A percentile compares a stretch with the other conserved stretches of the same genome.
phyloP scores from a whole-genome alignment of 164 flowering plant genomes.

The Nymphaea thermarum region DNA sequence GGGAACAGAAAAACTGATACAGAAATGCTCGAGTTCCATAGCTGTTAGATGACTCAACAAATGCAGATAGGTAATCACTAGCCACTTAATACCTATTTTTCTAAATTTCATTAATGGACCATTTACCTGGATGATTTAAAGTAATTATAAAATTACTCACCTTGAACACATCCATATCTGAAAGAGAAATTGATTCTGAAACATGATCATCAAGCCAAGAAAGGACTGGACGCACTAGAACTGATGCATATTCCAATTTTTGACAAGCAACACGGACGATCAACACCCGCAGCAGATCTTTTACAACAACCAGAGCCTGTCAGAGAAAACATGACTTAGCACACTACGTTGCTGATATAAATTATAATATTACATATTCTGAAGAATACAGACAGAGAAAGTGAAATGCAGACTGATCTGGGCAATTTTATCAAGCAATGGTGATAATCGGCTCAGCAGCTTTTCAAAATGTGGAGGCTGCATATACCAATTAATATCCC shows the following conservation, averaged over 20 bases:
- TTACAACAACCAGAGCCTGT: slow-evolving; percentile 77
- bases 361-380: no score
- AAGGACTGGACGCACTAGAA: slow-evolving; percentile 55
- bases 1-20: no score
- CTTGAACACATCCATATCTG: slow-evolving; percentile 72
- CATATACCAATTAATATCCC: slow-evolving; percentile 69
- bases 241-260: slow-evolving; percentile 43
- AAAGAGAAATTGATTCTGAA: slow-evolving; percentile 25
- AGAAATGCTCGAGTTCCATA: no score
- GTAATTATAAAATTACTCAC: slow-evolving; percentile 15
- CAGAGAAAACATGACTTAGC: slow-evolving; percentile 1
- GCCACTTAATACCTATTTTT: no score
- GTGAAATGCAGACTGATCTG: slow-evolving; percentile 72
- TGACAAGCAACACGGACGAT: slow-evolving; percentile 66
- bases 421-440: slow-evolving; percentile 64
- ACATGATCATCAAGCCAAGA: slow-evolving; percentile 41
- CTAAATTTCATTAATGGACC: neutral
- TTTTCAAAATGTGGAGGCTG: slow-evolving; percentile 44
- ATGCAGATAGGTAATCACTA: no score
- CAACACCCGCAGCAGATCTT: slow-evolving; percentile 86
- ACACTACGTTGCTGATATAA: neutral
- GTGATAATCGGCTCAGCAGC: slow-evolving; percentile 54
- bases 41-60: no score
- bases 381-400: slow-evolving; percentile 48
- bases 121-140: no score